Evolutionary conservation across 1,284 basidiomycete genomes (phyloP).

Genomic region (Irpex sp.): DNA sequence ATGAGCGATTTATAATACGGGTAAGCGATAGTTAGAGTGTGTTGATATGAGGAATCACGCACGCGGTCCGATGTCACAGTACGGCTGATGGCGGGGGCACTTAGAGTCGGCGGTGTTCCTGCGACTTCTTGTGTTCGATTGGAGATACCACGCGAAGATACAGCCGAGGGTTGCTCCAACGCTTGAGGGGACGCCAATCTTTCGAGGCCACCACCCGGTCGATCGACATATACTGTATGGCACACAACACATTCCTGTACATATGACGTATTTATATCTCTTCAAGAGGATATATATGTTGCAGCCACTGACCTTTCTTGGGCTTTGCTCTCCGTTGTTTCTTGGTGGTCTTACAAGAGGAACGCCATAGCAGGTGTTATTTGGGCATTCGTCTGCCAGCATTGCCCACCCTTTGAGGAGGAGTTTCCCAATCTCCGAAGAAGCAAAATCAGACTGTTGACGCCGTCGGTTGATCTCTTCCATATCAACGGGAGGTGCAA

Average conservation of each 20-base stretch:
- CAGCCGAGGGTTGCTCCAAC: neutral
- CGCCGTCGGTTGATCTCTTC: conserved; percentile 60
- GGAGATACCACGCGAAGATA: neutral
- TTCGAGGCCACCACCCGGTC: conserved; percentile 46
- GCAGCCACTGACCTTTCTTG: conserved; percentile 47
- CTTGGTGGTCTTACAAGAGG: conserved; percentile 73
- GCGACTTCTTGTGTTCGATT: neutral
- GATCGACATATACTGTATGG: conserved; percentile 51
- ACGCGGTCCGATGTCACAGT: neutral
- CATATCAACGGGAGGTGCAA: conserved; percentile 55
- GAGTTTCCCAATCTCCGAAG: conserved; percentile 68
- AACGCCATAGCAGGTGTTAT: conserved; percentile 58
- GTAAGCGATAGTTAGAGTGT: neutral
- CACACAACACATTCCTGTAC: conserved; percentile 76
- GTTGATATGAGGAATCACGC: neutral
- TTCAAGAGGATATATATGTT: neutral
- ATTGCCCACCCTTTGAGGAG: conserved; percentile 80
- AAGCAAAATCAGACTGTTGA: conserved; percentile 75
- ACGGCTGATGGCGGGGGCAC: neutral
- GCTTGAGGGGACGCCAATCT: conserved; percentile 34
- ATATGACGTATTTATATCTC: neutral
- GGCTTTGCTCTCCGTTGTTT: conserved; percentile 50
- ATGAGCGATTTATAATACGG: neutral
- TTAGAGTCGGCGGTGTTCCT: neutral
- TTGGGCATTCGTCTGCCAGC: conserved; percentile 77